Conservation (phyloP, 192 early-diverging fungal genomes). For the Entrophospora sp. region DNA sequence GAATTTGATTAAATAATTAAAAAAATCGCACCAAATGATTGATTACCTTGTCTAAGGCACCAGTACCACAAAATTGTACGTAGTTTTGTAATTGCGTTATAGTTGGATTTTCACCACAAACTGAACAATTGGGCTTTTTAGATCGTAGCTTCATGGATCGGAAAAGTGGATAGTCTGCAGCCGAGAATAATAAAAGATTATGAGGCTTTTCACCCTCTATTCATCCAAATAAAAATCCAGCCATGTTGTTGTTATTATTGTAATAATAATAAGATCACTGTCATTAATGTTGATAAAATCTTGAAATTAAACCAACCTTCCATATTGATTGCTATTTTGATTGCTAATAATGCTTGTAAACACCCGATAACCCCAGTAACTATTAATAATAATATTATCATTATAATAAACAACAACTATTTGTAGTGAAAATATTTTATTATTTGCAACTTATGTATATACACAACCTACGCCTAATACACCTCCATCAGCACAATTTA, state of each 20-base stretch:
- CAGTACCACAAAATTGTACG: conserved; percentile 78
- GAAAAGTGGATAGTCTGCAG: conserved; percentile 56
- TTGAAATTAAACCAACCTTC: too few relatives aligned
- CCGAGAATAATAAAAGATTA: conserved; percentile 77
- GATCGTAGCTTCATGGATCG: conserved; percentile 71
- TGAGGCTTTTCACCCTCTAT: conserved; percentile 37
- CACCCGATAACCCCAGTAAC: conserved; percentile 92
- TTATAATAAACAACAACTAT: too few relatives aligned
- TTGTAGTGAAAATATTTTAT: background rate
- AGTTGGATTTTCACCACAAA: conserved; percentile 81
- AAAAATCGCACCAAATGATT: conserved; percentile 15
- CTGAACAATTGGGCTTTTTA: conserved; percentile 59
- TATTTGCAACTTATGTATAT: background rate
- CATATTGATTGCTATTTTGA: conserved; percentile 75
- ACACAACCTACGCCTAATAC: conserved; percentile 79
- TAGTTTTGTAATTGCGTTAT: conserved; percentile 84
- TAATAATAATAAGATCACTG: too few relatives aligned
- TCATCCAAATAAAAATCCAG: background rate
- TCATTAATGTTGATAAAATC: too few relatives aligned
- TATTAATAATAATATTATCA: conserved; percentile 15
- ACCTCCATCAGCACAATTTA: conserved; percentile 86
- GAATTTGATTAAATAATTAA: background rate
- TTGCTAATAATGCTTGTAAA: conserved; percentile 84
- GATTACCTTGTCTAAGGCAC: conserved; percentile 64
- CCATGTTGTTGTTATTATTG: too few relatives aligned